phyloP scores from a whole-genome alignment of 768 basidiomycete genomes.

The Tricholoma furcatifolium region DNA sequence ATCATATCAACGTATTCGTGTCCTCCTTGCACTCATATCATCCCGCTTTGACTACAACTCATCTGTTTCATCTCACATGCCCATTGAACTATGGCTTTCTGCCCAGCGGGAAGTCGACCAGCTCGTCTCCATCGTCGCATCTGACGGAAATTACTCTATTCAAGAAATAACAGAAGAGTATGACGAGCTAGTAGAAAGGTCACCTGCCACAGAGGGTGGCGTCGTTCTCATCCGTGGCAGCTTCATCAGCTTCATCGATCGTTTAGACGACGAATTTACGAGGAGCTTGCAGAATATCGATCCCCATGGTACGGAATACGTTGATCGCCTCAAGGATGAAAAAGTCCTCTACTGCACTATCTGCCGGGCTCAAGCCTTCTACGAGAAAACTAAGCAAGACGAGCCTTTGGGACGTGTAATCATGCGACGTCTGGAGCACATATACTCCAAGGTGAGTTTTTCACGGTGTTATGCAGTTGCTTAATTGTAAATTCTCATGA shows the following conservation, averaged over 20 bases:
- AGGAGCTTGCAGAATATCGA: constrained; percentile 97
- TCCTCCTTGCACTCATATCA: constrained; percentile 89
- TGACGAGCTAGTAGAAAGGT: constrained; percentile 84
- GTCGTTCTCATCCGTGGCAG: constrained; percentile 89
- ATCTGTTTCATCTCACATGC: constrained; percentile 83
- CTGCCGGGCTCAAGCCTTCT: constrained; percentile 88
- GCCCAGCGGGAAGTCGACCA: constrained; percentile 89
- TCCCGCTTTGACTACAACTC: constrained; percentile 98
- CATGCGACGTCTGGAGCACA: constrained; percentile 95
- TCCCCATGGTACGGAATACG: constrained; percentile 98
- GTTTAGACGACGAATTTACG: constrained; percentile 97
- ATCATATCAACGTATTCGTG: constrained; percentile 90
- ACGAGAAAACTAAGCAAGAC: constrained; percentile 74
- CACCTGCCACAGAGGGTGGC: constrained; percentile 69
- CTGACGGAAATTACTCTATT: constrained; percentile 74
- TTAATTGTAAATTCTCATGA: neutral
- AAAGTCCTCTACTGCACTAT: constrained; percentile 92
- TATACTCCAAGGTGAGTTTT: constrained; percentile 86
- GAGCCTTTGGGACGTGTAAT: constrained; percentile 86
- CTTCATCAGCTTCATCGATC: constrained; percentile 94
- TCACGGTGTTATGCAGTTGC: neutral
- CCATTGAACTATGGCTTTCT: constrained; percentile 85
- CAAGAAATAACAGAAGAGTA: constrained; percentile 90
- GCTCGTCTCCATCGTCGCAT: constrained; percentile 75
- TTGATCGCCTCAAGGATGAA: constrained; percentile 95